Evolutionary conservation across 441 rosid species (phyloP), one percentile per base, ranked within the genome.

Genomic region (Aquilaria agallochum): DNA sequence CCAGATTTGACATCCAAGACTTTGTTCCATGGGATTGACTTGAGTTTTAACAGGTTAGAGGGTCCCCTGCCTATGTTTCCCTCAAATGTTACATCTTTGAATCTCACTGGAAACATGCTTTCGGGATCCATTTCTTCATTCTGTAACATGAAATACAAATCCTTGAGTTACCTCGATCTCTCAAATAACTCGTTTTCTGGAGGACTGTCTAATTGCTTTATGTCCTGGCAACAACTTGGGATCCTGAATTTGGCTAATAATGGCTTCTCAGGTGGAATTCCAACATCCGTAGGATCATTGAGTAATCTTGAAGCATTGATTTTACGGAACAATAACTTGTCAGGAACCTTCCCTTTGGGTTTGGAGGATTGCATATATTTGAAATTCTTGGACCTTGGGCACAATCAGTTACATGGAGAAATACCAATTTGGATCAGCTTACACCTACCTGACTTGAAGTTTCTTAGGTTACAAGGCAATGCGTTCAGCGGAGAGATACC

Each of bases 341-440:
- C 62, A 0, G 74, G 74, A 2, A 13, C 53, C 14, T 27, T 77
- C 50, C 72, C 72, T 1, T 1, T 62, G 0, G 5, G 68, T 10
- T n/a, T 71, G 55, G 47, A 20, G 12, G 20, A 56, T 5, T 67
- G 72, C 30, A 58, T 57, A 9, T 0, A 3, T 3, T 5, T 63
- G 11, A 0, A 5, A 10, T 53, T 54, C 10, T 61, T 74, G 3
- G 66, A 74, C 54, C 65, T 68, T 7, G 67, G 72, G 1, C 60
- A 62, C 13, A 74, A 74, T 60, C 44, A 58, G 1, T 53, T 77
- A 8, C 46, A 62, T 0, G 76, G 69, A 14, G 47, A 11, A 2
- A 52, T 74, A 31, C 74, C 78, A 3, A 11, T 32, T 0, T 74
- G 73, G 72, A 36, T 74, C 2, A 74, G 61, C 33, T 63, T 58